phyloP scores from a whole-genome alignment of 768 basidiomycete species.

The Boletus tomentosulus region DNA sequence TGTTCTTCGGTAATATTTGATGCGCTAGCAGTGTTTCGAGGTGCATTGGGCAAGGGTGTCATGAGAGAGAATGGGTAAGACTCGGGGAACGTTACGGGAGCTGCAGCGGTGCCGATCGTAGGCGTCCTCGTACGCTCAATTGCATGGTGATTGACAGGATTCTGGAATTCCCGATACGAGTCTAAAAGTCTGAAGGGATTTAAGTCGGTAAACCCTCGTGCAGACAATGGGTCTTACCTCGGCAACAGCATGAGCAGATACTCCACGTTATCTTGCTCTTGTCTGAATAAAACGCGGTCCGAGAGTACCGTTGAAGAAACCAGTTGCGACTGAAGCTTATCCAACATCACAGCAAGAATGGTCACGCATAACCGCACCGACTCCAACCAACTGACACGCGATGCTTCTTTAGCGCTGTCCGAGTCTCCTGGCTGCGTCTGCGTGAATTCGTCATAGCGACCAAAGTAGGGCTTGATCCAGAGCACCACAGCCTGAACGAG shows the following conservation, averaged over 20 bases:
- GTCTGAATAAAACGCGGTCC: slow-evolving; percentile 58
- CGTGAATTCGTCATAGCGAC: slow-evolving; percentile 80
- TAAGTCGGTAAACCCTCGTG: slow-evolving; percentile 1
- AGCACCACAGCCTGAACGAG: slow-evolving; percentile 84
- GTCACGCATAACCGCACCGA: slow-evolving; percentile 86
- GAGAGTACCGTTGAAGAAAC: slow-evolving; percentile 59
- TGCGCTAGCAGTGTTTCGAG: slow-evolving; percentile 39
- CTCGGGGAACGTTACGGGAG: slow-evolving; percentile 87
- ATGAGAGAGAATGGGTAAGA: slow-evolving; percentile 90
- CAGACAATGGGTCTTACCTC: slow-evolving; percentile 45
- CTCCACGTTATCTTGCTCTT: slow-evolving; percentile 93
- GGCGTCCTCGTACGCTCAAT: slow-evolving; percentile 65
- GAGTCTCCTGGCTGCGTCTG: slow-evolving; percentile 61
- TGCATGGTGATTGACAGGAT: slow-evolving; percentile 56
- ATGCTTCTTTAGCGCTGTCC: slow-evolving; percentile 62
- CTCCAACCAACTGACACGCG: slow-evolving; percentile 87
- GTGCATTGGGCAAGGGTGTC: slow-evolving; percentile 56
- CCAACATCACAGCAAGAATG: slow-evolving; percentile 83
- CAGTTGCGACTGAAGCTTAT: slow-evolving; percentile 80
- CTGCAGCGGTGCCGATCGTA: slow-evolving; percentile 50
- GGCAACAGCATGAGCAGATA: slow-evolving; percentile 79
- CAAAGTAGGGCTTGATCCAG: slow-evolving; percentile 96
- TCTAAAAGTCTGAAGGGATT: slow-evolving; percentile 62
- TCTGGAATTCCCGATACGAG: slow-evolving; percentile 82
- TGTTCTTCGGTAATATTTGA: slow-evolving; percentile 44